A percentile compares a stretch with the other conserved stretches of the same genome.
phyloP scores from a whole-genome alignment of 768 basidiomycete species.

The Candolleomyces eurysporus region DNA sequence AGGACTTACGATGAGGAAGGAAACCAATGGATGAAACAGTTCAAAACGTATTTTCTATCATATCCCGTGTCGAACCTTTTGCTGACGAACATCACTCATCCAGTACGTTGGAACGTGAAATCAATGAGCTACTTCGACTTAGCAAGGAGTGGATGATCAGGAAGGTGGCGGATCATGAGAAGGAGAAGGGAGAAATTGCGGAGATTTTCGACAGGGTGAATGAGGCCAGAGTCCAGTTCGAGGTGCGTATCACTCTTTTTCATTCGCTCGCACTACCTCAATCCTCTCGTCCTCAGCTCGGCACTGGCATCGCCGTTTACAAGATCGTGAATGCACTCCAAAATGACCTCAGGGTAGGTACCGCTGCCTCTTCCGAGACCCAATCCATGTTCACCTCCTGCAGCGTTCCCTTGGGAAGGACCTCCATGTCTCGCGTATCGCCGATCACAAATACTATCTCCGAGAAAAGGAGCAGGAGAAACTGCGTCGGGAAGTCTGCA shows the following conservation, averaged over 20 bases:
- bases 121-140: background rate
- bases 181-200: slow-evolving; percentile 3
- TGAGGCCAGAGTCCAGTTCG: slow-evolving; percentile 6
- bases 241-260: background rate
- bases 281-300: background rate
- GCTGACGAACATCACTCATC: too few relatives aligned
- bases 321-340: background rate
- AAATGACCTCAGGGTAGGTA: background rate
- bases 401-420: background rate
- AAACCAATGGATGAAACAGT: background rate
- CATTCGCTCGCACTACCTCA: background rate
- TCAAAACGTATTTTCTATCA: background rate
- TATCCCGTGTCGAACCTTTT: background rate
- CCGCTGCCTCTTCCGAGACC: background rate
- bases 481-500: slow-evolving; percentile 10
- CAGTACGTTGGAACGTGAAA: background rate
- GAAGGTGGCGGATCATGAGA: slow-evolving; percentile 6
- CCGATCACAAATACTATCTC: background rate
- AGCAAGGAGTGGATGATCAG: background rate
- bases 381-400: background rate
- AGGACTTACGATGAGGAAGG: background rate
- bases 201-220: slow-evolving; percentile 3
- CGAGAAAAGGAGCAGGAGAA: background rate
- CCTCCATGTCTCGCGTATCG: background rate
- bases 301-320: background rate